Evolutionary conservation across 2,329 filamentous ascomycete species (phyloP), one percentile per base, ranked within the genome.

Genomic region (Aaosphaeria arxii): DNA sequence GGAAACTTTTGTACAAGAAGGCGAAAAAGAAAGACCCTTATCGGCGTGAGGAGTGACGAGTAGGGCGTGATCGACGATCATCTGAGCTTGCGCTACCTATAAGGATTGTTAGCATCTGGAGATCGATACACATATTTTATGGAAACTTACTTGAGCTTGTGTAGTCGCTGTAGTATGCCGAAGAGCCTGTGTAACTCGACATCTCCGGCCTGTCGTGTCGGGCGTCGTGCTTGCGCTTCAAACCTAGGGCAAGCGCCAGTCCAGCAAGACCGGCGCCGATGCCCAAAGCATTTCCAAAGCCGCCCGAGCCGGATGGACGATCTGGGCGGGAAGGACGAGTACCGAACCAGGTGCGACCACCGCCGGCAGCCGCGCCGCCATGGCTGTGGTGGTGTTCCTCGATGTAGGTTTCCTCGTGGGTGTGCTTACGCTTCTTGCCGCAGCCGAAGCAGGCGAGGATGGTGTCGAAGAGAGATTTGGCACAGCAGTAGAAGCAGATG

Each of bases 401-500:
- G 58, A 80, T 75, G 46, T 84, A 74, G 42, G 86, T 83, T 58
- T 85, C 79, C 52, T 83, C 81, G 28, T 77, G 67, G 30, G 71
- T 71, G 45, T 70, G 71, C 55, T 70, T 71, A 54, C 73, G 69
- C 57, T 75, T 74, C 61, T 77, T 77, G 58, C 82, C 78, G 39
- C 83, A 63, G 31, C 85, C 85, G 54, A 89, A 81, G 56, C 88
- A 67, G 43, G 79, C 80, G 43, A 82, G 67, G 38, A 84, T 59
- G 31, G 75, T 78, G 53, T 82, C 77, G 78, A 83, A 87, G 40
- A 85, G 72, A 3, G 64, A 66, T 45, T 64, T 62, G 39, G 75
- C 64, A 58, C 74, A 84, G 74, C 86, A 89, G 78, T 84, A 91
- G 73, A 88, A 84, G 76, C 86, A 90, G 61, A 91, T 72, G 6